Evolutionary conservation across 495 filamentous ascomycete genomes (phyloP), one percentile per base, ranked within the genome.

Genomic region (Hypoxylon crocopeplum): DNA sequence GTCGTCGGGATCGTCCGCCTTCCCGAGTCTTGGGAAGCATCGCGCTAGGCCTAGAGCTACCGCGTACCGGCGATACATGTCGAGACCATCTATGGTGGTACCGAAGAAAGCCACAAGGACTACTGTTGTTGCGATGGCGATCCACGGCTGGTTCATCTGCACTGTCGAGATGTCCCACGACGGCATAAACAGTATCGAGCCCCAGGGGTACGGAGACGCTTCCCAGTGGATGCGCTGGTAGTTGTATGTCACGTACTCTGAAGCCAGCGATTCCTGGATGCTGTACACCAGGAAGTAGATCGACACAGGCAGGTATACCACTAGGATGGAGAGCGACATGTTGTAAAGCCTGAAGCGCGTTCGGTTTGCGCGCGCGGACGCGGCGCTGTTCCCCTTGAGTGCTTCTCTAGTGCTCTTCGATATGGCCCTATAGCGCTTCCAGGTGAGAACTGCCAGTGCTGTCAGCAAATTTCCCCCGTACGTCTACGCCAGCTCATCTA

Each of bases 21-120:
- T 8, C 6, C 11, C 24, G 11, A 78, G 63, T 32, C 63, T 67
- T 4, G 81, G 79, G 57, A 81, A 79, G 40, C 75, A 52, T 29
- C 69, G 77, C 10, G 73, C 82, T 13, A 89, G 56, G 0, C 85
- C 82, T 15, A 84, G 4, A 8, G 53, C 66, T 22, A 79, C 66
- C 2, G 87, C 73, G 56, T 81, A 78, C 2, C 66, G 68, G 46
- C 84, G 80, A 69, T 97, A 97, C 72, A 88, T 84, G 37, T 80
- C 79, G n/a, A 82, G 72, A 3, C 89, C 90, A 51, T 97, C 93
- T 16, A 75, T 77, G 12, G 90, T 92, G 12, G 88, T 82, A 22
- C 94, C 94, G 66, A 96, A 97, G 77, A 92, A 88, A 30, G 84
- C 49, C 60, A 95, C 90, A 11, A 91, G 77, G 39, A 86, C 57